These are phyloP conservation scores for Pichia kudriavzevii DNA, from an alignment of 1,139 yeast genomes.

Conservation along the genomic window DNA sequence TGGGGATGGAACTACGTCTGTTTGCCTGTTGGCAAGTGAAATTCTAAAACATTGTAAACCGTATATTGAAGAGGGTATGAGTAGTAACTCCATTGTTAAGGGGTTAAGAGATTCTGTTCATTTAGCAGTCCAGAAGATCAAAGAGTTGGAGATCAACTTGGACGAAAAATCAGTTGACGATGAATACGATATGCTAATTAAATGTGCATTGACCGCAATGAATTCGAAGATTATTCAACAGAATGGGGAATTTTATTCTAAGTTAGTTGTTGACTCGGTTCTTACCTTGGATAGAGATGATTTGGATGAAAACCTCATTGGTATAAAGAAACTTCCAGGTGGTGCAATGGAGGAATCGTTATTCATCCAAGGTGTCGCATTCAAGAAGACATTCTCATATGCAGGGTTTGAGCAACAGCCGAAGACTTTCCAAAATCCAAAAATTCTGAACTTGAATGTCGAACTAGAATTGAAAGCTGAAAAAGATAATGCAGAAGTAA, in stretches of 20 bases:
- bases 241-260: constrained; percentile 82
- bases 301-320: constrained; percentile 83
- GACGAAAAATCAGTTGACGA: constrained; percentile 36
- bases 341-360: constrained; percentile 93
- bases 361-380: constrained; percentile 91
- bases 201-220: constrained; percentile 97
- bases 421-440: constrained; percentile 70
- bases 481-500: constrained; percentile 98
- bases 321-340: constrained; percentile 91
- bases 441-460: constrained; percentile 76
- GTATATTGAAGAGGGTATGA: constrained; percentile 92
- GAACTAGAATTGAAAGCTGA: constrained; percentile 97
- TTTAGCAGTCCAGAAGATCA: constrained; percentile 65
- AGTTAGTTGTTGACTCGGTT: constrained; percentile 96
- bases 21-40: constrained; percentile 91
- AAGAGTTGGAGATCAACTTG: constrained; percentile 68
- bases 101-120: constrained; percentile 82
- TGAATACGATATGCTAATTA: constrained; percentile 52
- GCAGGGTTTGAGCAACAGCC: constrained; percentile 99
- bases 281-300: constrained; percentile 76
- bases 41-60: constrained; percentile 81
- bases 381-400: constrained; percentile 91
- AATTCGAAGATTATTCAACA: constrained; percentile 85
- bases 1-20: constrained; percentile 98
- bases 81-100: constrained; percentile 79